phyloP scores from a whole-genome alignment of 2,329 filamentous ascomycete genomes.

The Aureobasidium mangrovei region DNA sequence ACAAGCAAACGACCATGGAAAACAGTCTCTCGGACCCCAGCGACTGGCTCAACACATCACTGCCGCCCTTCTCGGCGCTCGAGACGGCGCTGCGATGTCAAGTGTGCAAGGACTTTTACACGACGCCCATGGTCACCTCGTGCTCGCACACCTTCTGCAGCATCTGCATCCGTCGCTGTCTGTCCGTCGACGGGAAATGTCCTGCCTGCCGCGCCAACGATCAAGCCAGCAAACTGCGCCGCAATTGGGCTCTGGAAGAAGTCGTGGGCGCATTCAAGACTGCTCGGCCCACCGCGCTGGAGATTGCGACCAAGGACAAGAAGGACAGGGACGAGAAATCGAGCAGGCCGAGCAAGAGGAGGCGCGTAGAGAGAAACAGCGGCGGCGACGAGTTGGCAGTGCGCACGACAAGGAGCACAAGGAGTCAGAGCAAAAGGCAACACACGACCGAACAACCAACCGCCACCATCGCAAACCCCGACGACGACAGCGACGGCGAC shows the following conservation, averaged over 20 bases:
- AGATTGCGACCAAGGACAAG: conserved; percentile 50
- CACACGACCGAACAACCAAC: conserved; percentile 20
- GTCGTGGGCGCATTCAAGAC: conserved; percentile 68
- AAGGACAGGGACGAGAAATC: conserved; percentile 13
- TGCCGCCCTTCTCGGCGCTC: conserved; percentile 58
- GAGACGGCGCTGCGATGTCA: conserved; percentile 87
- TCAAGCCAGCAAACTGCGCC: conserved; percentile 74
- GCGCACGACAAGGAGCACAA: conserved; percentile 30
- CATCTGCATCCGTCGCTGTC: conserved; percentile 79
- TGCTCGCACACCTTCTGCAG: conserved; percentile 97
- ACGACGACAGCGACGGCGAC: conserved; percentile 29
- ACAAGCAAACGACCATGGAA: neutral
- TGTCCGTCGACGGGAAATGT: conserved; percentile 77
- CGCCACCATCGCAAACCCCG: conserved; percentile 32
- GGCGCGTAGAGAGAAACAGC: conserved; percentile 16
- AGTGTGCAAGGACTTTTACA: conserved; percentile 96
- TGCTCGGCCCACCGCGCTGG: conserved; percentile 54
- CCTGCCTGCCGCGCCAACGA: conserved; percentile 71
- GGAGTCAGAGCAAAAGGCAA: conserved; percentile 24
- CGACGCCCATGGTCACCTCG: conserved; percentile 86
- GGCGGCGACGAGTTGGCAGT: conserved; percentile 22
- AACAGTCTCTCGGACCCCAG: conserved; percentile 60
- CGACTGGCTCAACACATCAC: conserved; percentile 68
- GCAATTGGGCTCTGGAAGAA: conserved; percentile 79
- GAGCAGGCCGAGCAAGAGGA: conserved; percentile 42